Conservation (phyloP, 345 rosid genomes). For the Raphanus sativus region DNA sequence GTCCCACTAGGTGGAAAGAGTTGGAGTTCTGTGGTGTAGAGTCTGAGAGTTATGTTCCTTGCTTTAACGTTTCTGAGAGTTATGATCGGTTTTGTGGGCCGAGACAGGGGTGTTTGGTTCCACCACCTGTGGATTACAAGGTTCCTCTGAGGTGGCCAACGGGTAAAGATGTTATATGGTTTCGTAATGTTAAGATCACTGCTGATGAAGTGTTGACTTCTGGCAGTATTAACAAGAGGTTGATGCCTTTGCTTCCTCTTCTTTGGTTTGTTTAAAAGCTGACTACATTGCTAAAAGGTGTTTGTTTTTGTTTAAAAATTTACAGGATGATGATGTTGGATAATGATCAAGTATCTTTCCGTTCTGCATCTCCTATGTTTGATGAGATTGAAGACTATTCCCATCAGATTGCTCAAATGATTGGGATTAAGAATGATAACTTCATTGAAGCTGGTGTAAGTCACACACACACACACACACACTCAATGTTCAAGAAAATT, state of each 20-base stretch:
- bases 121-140: slow-evolving; percentile 73
- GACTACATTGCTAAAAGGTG: background rate
- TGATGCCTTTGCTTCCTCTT: background rate
- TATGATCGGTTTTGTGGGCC: slow-evolving; percentile 64
- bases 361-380: slow-evolving; percentile 81
- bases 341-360: slow-evolving; percentile 90
- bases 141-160: slow-evolving; percentile 98
- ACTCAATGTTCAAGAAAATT: no score
- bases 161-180: slow-evolving; percentile 94
- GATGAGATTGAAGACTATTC: slow-evolving; percentile 98
- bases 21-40: slow-evolving; percentile 70
- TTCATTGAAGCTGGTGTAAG: slow-evolving; percentile 92
- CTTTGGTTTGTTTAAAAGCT: background rate
- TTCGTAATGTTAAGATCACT: slow-evolving; percentile 77
- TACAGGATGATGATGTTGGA: slow-evolving; percentile 89
- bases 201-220: slow-evolving; percentile 94
- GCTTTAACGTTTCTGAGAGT: slow-evolving; percentile 74
- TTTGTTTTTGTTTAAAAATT: background rate
- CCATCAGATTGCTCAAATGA: slow-evolving; percentile 96
- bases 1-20: slow-evolving; percentile 71
- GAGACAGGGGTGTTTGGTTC: slow-evolving; percentile 60
- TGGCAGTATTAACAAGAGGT: slow-evolving; percentile 88
- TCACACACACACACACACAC: background rate
- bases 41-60: slow-evolving; percentile 75
- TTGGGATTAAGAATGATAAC: slow-evolving; percentile 81